phyloP scores from a whole-genome alignment of 768 basidiomycete species.

The Saitozyma sp. region DNA sequence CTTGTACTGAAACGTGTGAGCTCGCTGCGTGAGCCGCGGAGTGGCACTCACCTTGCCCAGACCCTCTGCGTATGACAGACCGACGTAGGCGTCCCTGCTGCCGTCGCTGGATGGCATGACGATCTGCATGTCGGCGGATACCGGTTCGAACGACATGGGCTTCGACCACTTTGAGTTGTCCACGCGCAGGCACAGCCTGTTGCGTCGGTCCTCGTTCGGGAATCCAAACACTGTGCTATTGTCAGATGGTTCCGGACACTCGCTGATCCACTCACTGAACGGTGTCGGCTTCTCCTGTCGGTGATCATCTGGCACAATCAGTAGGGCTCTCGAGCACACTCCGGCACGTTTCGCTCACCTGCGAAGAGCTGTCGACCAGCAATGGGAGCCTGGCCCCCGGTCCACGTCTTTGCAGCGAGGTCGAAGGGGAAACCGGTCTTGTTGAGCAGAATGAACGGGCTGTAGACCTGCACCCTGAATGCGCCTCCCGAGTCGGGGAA shows the following conservation, averaged over 20 bases:
- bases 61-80: constrained; percentile 89
- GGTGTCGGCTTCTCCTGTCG: constrained; percentile 60
- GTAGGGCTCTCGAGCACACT: constrained; percentile 56
- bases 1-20: constrained; percentile 63
- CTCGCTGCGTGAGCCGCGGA: not conserved
- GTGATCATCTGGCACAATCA: constrained; percentile 31
- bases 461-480: constrained; percentile 92
- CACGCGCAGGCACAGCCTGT: constrained; percentile 78
- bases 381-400: constrained; percentile 69
- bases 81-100: constrained; percentile 68
- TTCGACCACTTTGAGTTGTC: constrained; percentile 89
- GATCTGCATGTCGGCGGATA: constrained; percentile 82
- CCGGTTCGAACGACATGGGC: constrained; percentile 84
- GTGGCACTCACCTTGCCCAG: constrained; percentile 66
- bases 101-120: constrained; percentile 66
- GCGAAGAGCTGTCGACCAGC: constrained; percentile 71
- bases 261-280: constrained; percentile 70
- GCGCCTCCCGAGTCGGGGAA: constrained; percentile 90
- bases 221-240: constrained; percentile 74
- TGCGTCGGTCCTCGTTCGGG: constrained; percentile 67
- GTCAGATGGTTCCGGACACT: not conserved
- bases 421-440: constrained; percentile 85
- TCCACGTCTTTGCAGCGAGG: constrained; percentile 61
- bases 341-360: constrained; percentile 56
- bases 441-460: constrained; percentile 85